Percentiles rank a stretch among this genome's conserved stretches.
Conservation (phyloP, 805 yeast genomes). For the Candida odintsovae region DNA sequence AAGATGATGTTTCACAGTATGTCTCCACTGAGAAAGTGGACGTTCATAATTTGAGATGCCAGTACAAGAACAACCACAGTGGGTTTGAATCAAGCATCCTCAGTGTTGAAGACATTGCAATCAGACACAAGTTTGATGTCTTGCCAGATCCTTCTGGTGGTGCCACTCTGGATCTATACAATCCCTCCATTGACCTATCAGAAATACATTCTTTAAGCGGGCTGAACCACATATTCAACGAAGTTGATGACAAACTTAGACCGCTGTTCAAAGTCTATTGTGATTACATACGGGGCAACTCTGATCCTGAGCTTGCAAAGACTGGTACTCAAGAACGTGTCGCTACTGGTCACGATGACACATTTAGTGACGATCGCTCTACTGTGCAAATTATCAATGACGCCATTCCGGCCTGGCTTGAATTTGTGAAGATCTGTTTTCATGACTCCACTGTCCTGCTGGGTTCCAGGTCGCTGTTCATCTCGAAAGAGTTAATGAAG, state of each 20-base stretch:
- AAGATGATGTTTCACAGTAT: slow-evolving; percentile 20
- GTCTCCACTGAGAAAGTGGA: slow-evolving; percentile 9
- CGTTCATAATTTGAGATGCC: slow-evolving; percentile 9
- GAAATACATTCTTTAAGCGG: slow-evolving; percentile 27
- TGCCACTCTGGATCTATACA: slow-evolving; percentile 5
- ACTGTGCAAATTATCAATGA: slow-evolving; percentile 12
- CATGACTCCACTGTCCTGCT: slow-evolving; percentile 22
- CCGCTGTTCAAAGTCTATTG: slow-evolving; percentile 3
- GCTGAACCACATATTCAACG: slow-evolving; percentile 16
- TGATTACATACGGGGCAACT: not conserved
- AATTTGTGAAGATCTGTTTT: slow-evolving; percentile 5
- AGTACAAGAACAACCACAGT: slow-evolving; percentile 14
- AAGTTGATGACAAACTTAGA: slow-evolving; percentile 10
- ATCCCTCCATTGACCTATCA: slow-evolving; percentile 23
- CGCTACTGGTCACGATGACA: not conserved
- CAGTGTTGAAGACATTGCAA: slow-evolving; percentile 10
- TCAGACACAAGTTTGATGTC: slow-evolving; percentile 11
- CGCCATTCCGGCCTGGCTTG: slow-evolving; percentile 20
- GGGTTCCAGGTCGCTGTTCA: slow-evolving; percentile 39
- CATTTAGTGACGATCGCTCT: not conserved
- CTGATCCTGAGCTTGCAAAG: not conserved
- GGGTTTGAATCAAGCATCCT: slow-evolving; percentile 6
- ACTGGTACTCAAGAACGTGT: not conserved
- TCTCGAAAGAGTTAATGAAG: slow-evolving; percentile 34
- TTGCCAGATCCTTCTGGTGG: slow-evolving; percentile 10